phyloP scores from a whole-genome alignment of 2,329 filamentous ascomycete species.

The Alternaria conjuncta region DNA sequence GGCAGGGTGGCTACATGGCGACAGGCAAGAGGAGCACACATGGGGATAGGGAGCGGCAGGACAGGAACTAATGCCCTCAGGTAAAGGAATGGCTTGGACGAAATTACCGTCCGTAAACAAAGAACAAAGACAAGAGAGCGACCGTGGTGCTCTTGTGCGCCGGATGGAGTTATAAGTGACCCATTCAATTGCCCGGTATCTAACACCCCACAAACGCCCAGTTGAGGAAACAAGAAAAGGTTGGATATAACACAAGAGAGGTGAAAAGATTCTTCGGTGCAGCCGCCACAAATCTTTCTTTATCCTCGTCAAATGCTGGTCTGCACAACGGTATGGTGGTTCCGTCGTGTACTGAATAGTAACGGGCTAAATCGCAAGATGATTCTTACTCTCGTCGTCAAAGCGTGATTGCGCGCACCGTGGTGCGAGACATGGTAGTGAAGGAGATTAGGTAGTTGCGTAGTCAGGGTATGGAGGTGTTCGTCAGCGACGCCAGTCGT shows the following conservation, averaged over 20 bases:
- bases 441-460: constrained; percentile 25
- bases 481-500: constrained; percentile 14
- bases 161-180: constrained; percentile 13
- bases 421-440: constrained; percentile 25
- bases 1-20: constrained; percentile 2
- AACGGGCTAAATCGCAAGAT: constrained; percentile 33
- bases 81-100: constrained; percentile 22
- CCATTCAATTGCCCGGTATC: constrained; percentile 26
- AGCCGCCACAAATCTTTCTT: constrained; percentile 6
- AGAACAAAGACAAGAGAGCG: constrained; percentile 12
- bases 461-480: constrained; percentile 15
- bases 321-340: constrained; percentile 9
- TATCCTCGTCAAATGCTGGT: constrained; percentile 12
- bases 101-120: constrained; percentile 26
- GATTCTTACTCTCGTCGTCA: constrained; percentile 41
- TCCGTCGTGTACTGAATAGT: constrained; percentile 20
- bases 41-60: constrained; percentile 13
- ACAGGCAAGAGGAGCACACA: constrained; percentile 2
- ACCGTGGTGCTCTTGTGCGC: constrained; percentile 21
- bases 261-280: not conserved
- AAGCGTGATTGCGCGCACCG: constrained; percentile 37
- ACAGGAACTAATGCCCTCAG: constrained; percentile 15
- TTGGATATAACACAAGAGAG: constrained; percentile 15
- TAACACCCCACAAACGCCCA: constrained; percentile 21
- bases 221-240: constrained; percentile 3